Conservation (phyloP, 176 grass and related monocot species). For the Chrysopogon serrulatus region DNA sequence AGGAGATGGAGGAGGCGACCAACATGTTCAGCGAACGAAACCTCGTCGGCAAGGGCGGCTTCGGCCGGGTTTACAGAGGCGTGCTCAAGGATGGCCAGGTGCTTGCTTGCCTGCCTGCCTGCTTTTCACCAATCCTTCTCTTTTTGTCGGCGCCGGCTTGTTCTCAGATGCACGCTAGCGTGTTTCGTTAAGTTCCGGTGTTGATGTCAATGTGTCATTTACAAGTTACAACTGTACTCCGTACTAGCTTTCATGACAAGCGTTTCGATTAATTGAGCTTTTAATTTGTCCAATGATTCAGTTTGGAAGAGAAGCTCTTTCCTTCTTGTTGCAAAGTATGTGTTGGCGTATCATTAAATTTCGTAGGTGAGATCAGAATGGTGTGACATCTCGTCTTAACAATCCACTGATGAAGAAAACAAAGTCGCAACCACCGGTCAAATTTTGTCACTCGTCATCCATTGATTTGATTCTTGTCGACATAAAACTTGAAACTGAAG, state of each 20-base stretch:
- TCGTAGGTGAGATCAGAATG: slow-evolving; percentile 1
- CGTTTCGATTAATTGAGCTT: background rate
- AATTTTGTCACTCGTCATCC: background rate
- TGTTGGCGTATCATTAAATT: background rate
- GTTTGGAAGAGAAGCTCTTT: background rate
- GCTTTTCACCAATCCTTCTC: background rate
- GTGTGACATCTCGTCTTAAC: slow-evolving; percentile 24
- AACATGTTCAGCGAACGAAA: slow-evolving; percentile 70
- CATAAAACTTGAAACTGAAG: background rate
- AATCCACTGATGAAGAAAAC: slow-evolving; percentile 33
- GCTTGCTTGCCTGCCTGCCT: background rate
- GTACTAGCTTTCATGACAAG: background rate
- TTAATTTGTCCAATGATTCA: slow-evolving; percentile 11
- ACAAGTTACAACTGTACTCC: background rate
- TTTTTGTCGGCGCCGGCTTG: background rate
- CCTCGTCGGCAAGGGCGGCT: slow-evolving; percentile 92
- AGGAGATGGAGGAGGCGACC: slow-evolving; percentile 96
- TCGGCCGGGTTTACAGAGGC: slow-evolving; percentile 92
- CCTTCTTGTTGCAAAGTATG: background rate
- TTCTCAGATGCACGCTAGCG: background rate
- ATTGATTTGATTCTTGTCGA: slow-evolving; percentile 10
- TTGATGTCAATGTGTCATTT: slow-evolving; percentile 14
- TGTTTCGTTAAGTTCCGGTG: background rate
- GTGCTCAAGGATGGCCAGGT: slow-evolving; percentile 85
- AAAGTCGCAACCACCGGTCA: slow-evolving; percentile 33